A percentile compares a stretch with the other conserved stretches of the same genome.
Conservation (phyloP, 1,139 yeast species). For the Geotrichum candidum region DNA sequence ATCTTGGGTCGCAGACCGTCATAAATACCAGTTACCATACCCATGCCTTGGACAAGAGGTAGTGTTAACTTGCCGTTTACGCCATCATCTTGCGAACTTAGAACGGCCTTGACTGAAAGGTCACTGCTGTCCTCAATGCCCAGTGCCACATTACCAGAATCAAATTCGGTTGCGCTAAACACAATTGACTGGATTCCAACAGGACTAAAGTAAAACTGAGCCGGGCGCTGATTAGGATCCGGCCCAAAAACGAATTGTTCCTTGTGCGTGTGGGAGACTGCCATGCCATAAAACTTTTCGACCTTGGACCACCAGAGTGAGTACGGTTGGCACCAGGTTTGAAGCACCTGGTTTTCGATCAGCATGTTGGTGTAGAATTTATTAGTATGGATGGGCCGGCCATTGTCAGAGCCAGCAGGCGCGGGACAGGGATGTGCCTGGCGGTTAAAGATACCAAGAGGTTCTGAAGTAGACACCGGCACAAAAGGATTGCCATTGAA, state of each 20-base stretch:
- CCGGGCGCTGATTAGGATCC: constrained; percentile 33
- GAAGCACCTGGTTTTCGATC: constrained; percentile 56
- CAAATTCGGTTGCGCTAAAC: constrained; percentile 32
- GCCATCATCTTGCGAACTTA: constrained; percentile 46
- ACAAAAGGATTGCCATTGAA: constrained; percentile 24
- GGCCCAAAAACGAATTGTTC: constrained; percentile 64
- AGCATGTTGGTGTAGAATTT: constrained; percentile 78
- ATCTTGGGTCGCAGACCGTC: constrained; percentile 55
- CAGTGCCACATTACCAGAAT: constrained; percentile 25
- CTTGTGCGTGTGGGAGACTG: constrained; percentile 57
- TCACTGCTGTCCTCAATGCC: constrained; percentile 31
- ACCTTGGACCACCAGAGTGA: constrained; percentile 58
- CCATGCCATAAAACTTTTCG: constrained; percentile 48
- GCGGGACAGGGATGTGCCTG: constrained; percentile 46
- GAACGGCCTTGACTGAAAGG: constrained; percentile 49
- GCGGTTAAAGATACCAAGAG: constrained; percentile 45
- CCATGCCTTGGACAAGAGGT: constrained; percentile 67
- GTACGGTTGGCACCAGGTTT: constrained; percentile 79
- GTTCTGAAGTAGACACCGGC: constrained; percentile 41
- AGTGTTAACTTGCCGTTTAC: constrained; percentile 42
- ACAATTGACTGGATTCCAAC: constrained; percentile 36
- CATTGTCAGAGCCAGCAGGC: constrained; percentile 35
- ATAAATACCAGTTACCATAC: constrained; percentile 61
- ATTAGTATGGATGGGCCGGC: constrained; percentile 62
- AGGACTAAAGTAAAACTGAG: constrained; percentile 37